Conservation (phyloP, 1,284 basidiomycete genomes). For the Marasmius oreades region DNA sequence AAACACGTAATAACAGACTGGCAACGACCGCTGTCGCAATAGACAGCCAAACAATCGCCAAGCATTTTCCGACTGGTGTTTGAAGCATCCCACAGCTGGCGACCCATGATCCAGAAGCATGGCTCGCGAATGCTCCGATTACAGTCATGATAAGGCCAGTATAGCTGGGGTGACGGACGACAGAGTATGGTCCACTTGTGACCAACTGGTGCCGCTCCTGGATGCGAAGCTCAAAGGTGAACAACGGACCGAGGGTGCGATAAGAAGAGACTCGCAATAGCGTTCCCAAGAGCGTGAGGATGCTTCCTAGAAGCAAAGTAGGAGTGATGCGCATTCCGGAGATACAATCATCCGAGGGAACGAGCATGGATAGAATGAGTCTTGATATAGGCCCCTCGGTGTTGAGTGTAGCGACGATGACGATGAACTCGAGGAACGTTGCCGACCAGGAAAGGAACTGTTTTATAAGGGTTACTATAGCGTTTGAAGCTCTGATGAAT, state of each 20-base stretch:
- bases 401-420: constrained; percentile 17
- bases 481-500: background rate
- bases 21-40: constrained; percentile 24
- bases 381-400: constrained; percentile 17
- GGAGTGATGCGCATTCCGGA: constrained; percentile 24
- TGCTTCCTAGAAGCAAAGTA: constrained; percentile 25
- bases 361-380: constrained; percentile 15
- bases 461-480: background rate
- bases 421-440: constrained; percentile 20
- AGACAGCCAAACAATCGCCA: constrained; percentile 22
- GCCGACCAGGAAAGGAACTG: constrained; percentile 27
- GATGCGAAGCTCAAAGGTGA: constrained; percentile 36
- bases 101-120: constrained; percentile 33
- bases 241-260: constrained; percentile 30
- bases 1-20: constrained; percentile 27
- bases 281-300: constrained; percentile 24
- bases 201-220: constrained; percentile 30
- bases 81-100: constrained; percentile 29
- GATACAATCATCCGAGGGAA: constrained; percentile 14
- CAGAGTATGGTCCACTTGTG: constrained; percentile 31
- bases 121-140: constrained; percentile 23
- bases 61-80: constrained; percentile 18
- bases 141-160: constrained; percentile 28
- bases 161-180: constrained; percentile 38
- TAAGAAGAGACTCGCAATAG: constrained; percentile 28